These are phyloP conservation scores for Colletotrichum sp. DNA, from an alignment of 2,329 filamentous ascomycete genomes.

Conservation along the genomic window DNA sequence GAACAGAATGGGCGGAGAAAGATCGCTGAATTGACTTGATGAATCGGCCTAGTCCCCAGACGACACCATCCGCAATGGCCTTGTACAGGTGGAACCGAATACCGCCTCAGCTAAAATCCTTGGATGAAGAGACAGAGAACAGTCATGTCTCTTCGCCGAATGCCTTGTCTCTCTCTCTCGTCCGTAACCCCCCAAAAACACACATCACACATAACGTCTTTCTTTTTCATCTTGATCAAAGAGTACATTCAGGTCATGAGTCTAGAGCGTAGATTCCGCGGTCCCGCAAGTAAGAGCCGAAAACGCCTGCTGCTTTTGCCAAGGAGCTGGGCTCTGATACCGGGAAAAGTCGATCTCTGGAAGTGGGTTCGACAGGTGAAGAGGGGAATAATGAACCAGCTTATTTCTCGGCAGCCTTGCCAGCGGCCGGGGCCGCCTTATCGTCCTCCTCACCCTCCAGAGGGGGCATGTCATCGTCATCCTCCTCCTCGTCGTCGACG, in stretches of 20 bases:
- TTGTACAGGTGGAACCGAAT: neutral
- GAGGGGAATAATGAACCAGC: neutral
- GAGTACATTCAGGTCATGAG: conserved; percentile 20
- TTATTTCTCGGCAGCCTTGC: conserved; percentile 21
- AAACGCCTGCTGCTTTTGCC: neutral
- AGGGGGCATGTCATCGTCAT: conserved; percentile 85
- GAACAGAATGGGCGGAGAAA: neutral
- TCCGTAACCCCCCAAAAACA: neutral
- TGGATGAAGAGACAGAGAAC: neutral
- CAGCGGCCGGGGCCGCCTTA: conserved; percentile 39
- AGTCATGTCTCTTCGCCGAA: neutral
- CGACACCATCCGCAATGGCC: neutral
- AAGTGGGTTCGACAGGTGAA: neutral
- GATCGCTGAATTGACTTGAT: neutral
- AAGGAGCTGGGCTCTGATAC: neutral
- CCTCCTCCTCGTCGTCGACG: conserved; percentile 60
- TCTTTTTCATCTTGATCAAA: conserved; percentile 13
- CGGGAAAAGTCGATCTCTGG: neutral
- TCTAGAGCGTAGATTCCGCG: conserved; percentile 13
- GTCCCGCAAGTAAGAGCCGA: neutral
- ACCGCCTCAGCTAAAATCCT: neutral
- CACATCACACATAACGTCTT: neutral
- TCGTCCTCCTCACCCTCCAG: conserved; percentile 68
- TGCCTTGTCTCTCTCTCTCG: neutral
- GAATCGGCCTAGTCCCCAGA: neutral